A percentile compares a stretch with the other conserved stretches of the same genome.
These are phyloP conservation scores for Annona squamosa DNA, from an alignment of 164 flowering plant genomes.

Conservation along the genomic window DNA sequence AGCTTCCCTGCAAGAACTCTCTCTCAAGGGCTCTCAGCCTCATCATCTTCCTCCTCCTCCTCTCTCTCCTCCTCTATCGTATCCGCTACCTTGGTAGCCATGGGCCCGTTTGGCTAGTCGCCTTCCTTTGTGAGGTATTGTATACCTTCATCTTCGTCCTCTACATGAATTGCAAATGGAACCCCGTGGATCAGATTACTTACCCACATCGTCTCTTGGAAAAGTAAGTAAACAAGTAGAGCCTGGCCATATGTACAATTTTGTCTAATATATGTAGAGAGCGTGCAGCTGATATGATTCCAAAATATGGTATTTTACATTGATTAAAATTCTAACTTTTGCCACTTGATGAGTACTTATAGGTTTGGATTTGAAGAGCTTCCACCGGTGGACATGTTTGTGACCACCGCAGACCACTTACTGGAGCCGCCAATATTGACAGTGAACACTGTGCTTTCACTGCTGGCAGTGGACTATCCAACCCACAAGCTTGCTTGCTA, in stretches of 20 bases:
- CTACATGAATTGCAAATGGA: conserved; percentile 38
- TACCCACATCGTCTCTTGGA: conserved; percentile 36
- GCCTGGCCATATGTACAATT: background rate
- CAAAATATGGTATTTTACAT: background rate
- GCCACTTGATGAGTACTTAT: background rate
- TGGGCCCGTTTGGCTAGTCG: conserved; percentile 35
- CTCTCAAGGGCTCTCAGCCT: conserved; percentile 20
- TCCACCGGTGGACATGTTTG: conserved; percentile 62
- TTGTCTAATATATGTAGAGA: no score
- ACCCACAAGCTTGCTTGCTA: conserved; percentile 56
- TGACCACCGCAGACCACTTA: conserved; percentile 58
- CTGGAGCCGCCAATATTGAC: conserved; percentile 59
- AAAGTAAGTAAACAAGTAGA: conserved; percentile 16
- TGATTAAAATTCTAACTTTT: background rate
- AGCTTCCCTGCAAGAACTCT: conserved; percentile 13
- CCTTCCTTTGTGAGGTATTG: conserved; percentile 45
- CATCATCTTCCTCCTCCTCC: conserved; percentile 30
- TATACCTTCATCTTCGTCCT: conserved; percentile 47
- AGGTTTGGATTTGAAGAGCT: conserved; percentile 27
- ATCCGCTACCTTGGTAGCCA: conserved; percentile 19
- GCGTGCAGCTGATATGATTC: background rate
- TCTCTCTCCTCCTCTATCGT: conserved; percentile 44
- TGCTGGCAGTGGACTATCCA: conserved; percentile 59
- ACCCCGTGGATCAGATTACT: conserved; percentile 24
- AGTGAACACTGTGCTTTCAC: conserved; percentile 53